Conservation (phyloP, 805 yeast genomes). For the Blastobotrys mokoenaii region DNA sequence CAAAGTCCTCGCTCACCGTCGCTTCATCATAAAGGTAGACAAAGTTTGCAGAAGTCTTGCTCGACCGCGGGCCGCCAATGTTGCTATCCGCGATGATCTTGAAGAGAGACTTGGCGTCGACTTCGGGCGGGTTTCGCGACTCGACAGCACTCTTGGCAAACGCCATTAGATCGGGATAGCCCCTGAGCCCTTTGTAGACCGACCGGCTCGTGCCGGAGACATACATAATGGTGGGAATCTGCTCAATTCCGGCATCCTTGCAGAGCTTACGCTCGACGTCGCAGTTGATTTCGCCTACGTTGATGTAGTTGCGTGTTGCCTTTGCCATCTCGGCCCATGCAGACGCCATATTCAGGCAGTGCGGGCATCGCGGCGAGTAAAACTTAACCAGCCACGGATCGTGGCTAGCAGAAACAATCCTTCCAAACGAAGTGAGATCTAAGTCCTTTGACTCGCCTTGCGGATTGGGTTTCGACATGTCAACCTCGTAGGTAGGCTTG, state of each 20-base stretch:
- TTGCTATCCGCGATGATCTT: not conserved
- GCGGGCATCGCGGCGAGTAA: conserved; percentile 33
- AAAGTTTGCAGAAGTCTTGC: conserved; percentile 21
- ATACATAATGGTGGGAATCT: conserved; percentile 20
- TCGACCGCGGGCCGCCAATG: not conserved
- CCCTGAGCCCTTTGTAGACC: conserved; percentile 25
- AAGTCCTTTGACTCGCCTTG: conserved; percentile 28
- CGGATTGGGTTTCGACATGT: conserved; percentile 20
- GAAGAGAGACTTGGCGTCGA: conserved; percentile 15
- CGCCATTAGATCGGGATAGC: conserved; percentile 26
- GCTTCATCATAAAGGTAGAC: conserved; percentile 33
- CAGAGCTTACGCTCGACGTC: conserved; percentile 27
- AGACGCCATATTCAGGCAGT: conserved; percentile 30
- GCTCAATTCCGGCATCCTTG: conserved; percentile 23
- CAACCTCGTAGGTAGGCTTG: conserved; percentile 1
- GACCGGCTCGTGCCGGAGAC: conserved; percentile 22
- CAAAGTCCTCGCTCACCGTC: conserved; percentile 32
- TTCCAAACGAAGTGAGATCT: conserved; percentile 21
- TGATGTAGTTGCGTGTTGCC: conserved; percentile 24
- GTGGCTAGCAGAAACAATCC: conserved; percentile 20
- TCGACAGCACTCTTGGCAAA: conserved; percentile 27
- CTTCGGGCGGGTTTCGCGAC: conserved; percentile 24
- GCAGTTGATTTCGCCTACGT: conserved; percentile 35
- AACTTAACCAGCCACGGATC: conserved; percentile 36
- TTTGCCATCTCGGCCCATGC: conserved; percentile 31